Percentiles rank a stretch among this genome's conserved stretches.
phyloP scores from a whole-genome alignment of 1,284 basidiomycete species.

The Xerocomus nothofagi region DNA sequence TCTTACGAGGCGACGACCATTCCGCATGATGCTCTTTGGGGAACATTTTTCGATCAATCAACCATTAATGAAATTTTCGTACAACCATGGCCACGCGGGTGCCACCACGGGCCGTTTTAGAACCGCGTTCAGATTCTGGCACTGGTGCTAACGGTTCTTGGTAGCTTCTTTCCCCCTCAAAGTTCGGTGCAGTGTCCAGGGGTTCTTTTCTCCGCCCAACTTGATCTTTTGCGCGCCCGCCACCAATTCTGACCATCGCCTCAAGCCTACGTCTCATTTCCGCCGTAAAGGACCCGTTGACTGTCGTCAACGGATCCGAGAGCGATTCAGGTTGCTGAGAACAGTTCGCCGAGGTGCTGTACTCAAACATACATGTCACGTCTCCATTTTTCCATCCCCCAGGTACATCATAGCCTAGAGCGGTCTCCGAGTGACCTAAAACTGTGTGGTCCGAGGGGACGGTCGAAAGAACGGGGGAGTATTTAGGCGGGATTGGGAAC shows the following conservation, averaged over 20 bases:
- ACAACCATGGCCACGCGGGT: conserved; percentile 16
- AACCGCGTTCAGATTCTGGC: conserved; percentile 1
- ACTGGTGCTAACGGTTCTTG: conserved; percentile 9
- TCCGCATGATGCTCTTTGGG: background rate
- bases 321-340: background rate
- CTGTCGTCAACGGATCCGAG: conserved; percentile 10
- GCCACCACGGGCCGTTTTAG: conserved; percentile 7
- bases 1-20: background rate
- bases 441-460: background rate
- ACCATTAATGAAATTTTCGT: conserved; percentile 12
- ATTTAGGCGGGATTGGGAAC: conserved; percentile 5
- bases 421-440: conserved; percentile 9
- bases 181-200: conserved; percentile 21
- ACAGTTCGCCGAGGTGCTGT: background rate
- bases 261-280: conserved; percentile 10
- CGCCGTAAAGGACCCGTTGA: conserved; percentile 15
- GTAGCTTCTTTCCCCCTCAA: conserved; percentile 11
- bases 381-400: background rate
- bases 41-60: conserved; percentile 12
- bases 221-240: background rate
- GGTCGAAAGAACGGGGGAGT: background rate
- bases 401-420: background rate
- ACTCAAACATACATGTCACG: conserved; percentile 1
- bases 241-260: conserved; percentile 1
- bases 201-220: conserved; percentile 3